Conservation (phyloP, 148 eudicot genomes). For the Nyssa sinensis region DNA sequence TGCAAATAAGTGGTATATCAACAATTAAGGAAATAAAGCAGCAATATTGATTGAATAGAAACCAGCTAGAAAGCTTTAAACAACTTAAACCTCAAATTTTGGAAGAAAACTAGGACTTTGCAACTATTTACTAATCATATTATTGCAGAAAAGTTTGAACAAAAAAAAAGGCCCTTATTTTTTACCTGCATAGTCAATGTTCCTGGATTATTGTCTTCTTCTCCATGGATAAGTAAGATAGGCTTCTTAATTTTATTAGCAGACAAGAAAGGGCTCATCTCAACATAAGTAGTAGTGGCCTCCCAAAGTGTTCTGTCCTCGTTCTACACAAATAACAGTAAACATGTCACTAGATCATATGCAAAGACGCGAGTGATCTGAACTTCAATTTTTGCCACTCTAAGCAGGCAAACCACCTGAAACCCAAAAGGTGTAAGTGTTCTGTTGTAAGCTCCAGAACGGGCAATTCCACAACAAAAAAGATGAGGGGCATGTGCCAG, state of each 20-base stretch:
- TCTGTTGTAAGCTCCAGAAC: slow-evolving; percentile 96
- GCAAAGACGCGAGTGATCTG: neutral
- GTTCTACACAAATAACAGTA: slow-evolving; percentile 39
- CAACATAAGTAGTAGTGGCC: slow-evolving; percentile 70
- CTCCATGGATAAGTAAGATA: slow-evolving; percentile 92
- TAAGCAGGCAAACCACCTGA: slow-evolving; percentile 52
- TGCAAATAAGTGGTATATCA: neutral
- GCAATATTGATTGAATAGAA: neutral
- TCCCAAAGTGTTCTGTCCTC: slow-evolving; percentile 99
- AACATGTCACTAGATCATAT: neutral
- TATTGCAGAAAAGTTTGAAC: neutral
- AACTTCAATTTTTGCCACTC: neutral
- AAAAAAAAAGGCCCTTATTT: neutral
- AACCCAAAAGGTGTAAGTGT: slow-evolving; percentile 98
- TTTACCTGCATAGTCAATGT: slow-evolving; percentile 92
- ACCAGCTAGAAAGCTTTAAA: neutral
- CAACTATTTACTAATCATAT: neutral
- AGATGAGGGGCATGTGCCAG: slow-evolving; percentile 97
- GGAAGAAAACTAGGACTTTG: neutral
- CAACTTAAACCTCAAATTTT: neutral
- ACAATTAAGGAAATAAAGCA: neutral
- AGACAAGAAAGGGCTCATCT: slow-evolving; percentile 96
- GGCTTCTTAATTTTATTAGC: slow-evolving; percentile 93
- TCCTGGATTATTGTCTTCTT: slow-evolving; percentile 93
- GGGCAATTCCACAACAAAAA: slow-evolving; percentile 89